Conservation (phyloP, 2,329 filamentous ascomycete species). For the Ceratocystis eucalypticola region DNA sequence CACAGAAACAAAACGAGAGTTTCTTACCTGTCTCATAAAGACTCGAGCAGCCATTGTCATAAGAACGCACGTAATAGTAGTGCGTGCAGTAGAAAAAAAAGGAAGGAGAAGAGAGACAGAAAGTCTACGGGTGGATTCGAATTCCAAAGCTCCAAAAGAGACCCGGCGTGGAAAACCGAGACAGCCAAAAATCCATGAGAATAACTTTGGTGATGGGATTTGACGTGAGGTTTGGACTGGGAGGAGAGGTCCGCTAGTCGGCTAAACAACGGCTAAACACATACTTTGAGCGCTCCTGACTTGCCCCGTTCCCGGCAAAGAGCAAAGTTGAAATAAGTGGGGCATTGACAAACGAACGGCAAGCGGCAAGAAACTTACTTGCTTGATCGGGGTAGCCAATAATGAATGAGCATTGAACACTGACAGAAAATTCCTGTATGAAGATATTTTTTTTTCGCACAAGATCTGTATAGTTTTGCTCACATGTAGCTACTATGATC, state of each 20-base stretch:
- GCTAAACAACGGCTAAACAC: slow-evolving; percentile 17
- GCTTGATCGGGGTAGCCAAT: not conserved
- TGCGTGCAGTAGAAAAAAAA: not conserved
- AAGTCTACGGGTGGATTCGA: slow-evolving; percentile 17
- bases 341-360: not conserved
- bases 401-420: too few relatives aligned
- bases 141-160: slow-evolving; percentile 9
- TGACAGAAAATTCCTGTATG: too few relatives aligned
- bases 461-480: not conserved
- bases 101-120: not conserved
- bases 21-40: slow-evolving; percentile 41
- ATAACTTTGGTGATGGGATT: slow-evolving; percentile 16
- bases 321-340: slow-evolving; percentile 11
- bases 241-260: slow-evolving; percentile 2
- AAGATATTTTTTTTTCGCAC: not conserved
- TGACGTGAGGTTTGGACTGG: slow-evolving; percentile 11
- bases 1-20: too few relatives aligned
- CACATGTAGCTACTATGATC: slow-evolving; percentile 17
- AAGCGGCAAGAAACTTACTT: not conserved
- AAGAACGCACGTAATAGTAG: slow-evolving; percentile 8
- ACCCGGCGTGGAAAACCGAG: slow-evolving; percentile 13
- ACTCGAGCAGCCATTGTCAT: slow-evolving; percentile 47
- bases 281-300: not conserved
- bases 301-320: slow-evolving; percentile 4
- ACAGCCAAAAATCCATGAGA: slow-evolving; percentile 17